These are phyloP conservation scores for Kitagawia praeruptora DNA, from an alignment of 129 eudicot genomes.

Conservation along the genomic window DNA sequence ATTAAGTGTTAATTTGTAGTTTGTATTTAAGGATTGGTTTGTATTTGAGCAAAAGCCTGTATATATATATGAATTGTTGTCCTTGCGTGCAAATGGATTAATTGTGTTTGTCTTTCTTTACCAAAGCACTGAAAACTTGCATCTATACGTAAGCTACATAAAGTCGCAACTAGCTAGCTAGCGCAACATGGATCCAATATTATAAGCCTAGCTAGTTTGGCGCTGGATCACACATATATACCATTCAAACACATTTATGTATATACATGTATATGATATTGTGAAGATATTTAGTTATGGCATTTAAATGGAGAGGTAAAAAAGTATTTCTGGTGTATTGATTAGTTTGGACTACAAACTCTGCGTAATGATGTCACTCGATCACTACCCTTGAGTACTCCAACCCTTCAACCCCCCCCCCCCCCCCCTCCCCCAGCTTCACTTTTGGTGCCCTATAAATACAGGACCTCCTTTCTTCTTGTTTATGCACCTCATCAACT, in stretches of 20 bases:
- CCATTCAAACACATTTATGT: too few relatives aligned
- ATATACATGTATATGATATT: too few relatives aligned
- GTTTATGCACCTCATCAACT: not conserved
- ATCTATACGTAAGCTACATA: not conserved
- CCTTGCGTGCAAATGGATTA: not conserved
- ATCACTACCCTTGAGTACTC: not conserved
- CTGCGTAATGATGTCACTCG: not conserved
- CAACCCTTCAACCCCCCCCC: too few relatives aligned
- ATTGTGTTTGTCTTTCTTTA: not conserved
- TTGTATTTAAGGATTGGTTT: too few relatives aligned
- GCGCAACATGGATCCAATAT: not conserved
- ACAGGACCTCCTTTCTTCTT: not conserved
- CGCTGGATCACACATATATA: not conserved
- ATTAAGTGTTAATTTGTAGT: too few relatives aligned
- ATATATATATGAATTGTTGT: too few relatives aligned
- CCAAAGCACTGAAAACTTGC: not conserved
- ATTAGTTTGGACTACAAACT: not conserved
- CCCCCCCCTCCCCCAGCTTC: too few relatives aligned
- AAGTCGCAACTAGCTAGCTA: not conserved
- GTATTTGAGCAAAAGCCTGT: too few relatives aligned
- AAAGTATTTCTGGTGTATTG: not conserved
- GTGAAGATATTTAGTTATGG: not conserved
- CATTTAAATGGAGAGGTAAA: not conserved
- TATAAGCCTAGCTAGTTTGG: not conserved
- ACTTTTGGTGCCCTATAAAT: constrained; percentile 1